A percentile compares a stretch with the other conserved stretches of the same genome.
Evolutionary conservation across 768 basidiomycete genomes (phyloP).

Genomic region (Gymnopilus junonius): DNA sequence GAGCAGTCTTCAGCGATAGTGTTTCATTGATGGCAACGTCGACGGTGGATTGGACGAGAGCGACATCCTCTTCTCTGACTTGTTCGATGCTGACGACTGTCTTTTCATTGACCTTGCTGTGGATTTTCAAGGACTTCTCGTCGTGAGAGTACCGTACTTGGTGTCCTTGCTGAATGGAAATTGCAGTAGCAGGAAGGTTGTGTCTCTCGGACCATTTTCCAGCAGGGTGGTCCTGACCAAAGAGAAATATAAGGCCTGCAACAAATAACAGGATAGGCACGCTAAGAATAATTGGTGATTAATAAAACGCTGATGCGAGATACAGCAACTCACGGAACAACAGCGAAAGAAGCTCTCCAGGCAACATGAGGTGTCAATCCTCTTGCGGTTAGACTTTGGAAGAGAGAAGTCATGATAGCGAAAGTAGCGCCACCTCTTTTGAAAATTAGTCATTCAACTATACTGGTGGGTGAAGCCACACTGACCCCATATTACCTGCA

Average conservation of each 20-base stretch:
- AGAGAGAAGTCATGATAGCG: slow-evolving; percentile 59
- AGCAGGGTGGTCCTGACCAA: slow-evolving; percentile 58
- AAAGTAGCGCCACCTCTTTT: slow-evolving; percentile 57
- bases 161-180: slow-evolving; percentile 22
- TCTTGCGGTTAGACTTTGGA: slow-evolving; percentile 37
- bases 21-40: slow-evolving; percentile 51
- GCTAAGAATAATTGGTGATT: slow-evolving; percentile 10
- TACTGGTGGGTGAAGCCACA: not conserved
- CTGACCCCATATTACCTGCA: slow-evolving; percentile 37
- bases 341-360: slow-evolving; percentile 59
- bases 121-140: slow-evolving; percentile 19
- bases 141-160: slow-evolving; percentile 21
- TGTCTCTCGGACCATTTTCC: slow-evolving; percentile 57
- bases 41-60: slow-evolving; percentile 33
- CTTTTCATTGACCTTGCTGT: slow-evolving; percentile 32
- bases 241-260: slow-evolving; percentile 43
- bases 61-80: slow-evolving; percentile 11
- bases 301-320: not conserved
- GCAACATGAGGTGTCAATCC: slow-evolving; percentile 45
- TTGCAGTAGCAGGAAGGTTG: slow-evolving; percentile 34
- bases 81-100: slow-evolving; percentile 27
- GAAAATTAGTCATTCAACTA: not conserved
- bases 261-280: slow-evolving; percentile 52
- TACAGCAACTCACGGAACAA: slow-evolving; percentile 44
- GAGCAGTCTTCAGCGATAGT: slow-evolving; percentile 37